Conservation (phyloP, 2,329 filamentous ascomycete species). For the Botryosphaeria dothidea region DNA sequence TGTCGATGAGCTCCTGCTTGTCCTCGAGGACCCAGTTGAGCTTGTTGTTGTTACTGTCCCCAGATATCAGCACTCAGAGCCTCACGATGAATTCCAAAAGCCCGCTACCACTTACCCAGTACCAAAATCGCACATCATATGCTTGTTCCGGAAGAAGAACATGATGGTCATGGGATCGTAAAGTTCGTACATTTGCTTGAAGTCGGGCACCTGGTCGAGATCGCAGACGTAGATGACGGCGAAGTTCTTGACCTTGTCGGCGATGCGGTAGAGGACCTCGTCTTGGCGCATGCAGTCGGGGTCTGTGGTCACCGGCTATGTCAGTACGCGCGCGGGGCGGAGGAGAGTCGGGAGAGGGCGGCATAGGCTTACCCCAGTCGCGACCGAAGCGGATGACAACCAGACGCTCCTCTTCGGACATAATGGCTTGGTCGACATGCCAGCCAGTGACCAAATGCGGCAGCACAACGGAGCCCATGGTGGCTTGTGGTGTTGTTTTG, state of each 20-base stretch:
- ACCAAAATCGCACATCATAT: slow-evolving; percentile 98
- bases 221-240: slow-evolving; percentile 87
- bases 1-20: slow-evolving; percentile 98
- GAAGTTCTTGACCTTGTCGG: slow-evolving; percentile 91
- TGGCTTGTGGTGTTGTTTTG: background rate
- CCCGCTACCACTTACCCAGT: slow-evolving; percentile 58
- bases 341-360: slow-evolving; percentile 37
- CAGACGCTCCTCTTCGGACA: slow-evolving; percentile 82
- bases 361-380: slow-evolving; percentile 46
- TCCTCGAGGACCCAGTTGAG: slow-evolving; percentile 95
- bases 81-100: background rate
- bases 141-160: slow-evolving; percentile 98
- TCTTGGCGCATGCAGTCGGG: slow-evolving; percentile 82
- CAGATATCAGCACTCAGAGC: background rate
- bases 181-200: slow-evolving; percentile 49
- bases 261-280: slow-evolving; percentile 92
- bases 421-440: slow-evolving; percentile 95
- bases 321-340: background rate
- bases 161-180: slow-evolving; percentile 94
- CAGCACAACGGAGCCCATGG: slow-evolving; percentile 79
- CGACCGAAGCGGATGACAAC: slow-evolving; percentile 93
- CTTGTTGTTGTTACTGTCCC: slow-evolving; percentile 82
- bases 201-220: slow-evolving; percentile 60
- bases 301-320: slow-evolving; percentile 45
- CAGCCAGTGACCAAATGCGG: slow-evolving; percentile 87